A percentile compares a stretch with the other conserved stretches of the same genome.
Evolutionary conservation across 2,329 filamentous ascomycete species (phyloP).

Genomic region (Neopestalotiopsis sp.): DNA sequence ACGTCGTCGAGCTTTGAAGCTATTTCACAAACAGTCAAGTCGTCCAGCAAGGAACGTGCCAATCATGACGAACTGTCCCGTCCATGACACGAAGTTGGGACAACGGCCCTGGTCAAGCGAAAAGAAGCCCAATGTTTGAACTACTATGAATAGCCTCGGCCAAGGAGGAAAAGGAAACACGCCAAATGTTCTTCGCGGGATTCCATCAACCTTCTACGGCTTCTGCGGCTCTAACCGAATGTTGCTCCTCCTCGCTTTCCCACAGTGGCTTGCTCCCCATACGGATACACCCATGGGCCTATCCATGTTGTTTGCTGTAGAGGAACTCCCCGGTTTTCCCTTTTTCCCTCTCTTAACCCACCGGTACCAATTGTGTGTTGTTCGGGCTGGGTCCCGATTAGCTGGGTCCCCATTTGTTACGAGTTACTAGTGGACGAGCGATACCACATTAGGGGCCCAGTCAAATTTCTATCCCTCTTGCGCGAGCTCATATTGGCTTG

Average conservation of each 20-base stretch:
- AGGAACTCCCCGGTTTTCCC: not conserved
- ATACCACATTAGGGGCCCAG: not conserved
- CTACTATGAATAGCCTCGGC: not conserved
- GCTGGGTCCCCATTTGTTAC: not conserved
- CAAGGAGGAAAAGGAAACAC: not conserved
- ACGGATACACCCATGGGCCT: not conserved
- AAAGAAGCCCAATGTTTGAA: not conserved
- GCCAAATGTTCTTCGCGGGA: not conserved
- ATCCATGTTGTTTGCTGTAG: not conserved
- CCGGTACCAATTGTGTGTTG: not conserved
- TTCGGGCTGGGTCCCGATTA: not conserved
- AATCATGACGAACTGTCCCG: not conserved
- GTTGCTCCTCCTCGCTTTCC: not conserved
- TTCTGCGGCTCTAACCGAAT: not conserved
- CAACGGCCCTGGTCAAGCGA: not conserved
- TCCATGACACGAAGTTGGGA: not conserved
- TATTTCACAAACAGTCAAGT: not conserved
- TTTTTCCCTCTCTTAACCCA: not conserved
- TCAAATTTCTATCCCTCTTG: not conserved
- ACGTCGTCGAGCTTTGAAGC: not conserved
- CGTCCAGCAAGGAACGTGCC: not conserved
- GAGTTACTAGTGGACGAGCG: not conserved
- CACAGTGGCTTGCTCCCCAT: not conserved
- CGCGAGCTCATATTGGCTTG: conserved; percentile 1
- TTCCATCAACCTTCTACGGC: not conserved